These are phyloP conservation scores for Venturia aucupariae DNA, from an alignment of 2,329 filamentous ascomycete genomes.

Conservation along the genomic window DNA sequence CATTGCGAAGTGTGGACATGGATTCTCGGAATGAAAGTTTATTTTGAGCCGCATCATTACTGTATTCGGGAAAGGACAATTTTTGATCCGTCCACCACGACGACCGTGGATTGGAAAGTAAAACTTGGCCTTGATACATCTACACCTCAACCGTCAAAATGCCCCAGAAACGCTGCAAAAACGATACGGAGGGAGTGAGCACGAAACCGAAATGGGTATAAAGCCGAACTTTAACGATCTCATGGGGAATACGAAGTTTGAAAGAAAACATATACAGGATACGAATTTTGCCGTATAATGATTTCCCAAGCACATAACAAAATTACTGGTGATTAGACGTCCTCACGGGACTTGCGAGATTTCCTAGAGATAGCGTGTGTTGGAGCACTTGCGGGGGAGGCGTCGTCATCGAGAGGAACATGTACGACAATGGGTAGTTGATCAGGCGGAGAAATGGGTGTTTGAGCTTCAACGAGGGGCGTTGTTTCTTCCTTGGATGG, in stretches of 20 bases:
- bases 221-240: background rate
- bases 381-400: background rate
- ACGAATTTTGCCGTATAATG: background rate
- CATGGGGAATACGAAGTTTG: background rate
- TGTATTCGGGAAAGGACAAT: too few relatives aligned
- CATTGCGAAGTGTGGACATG: too few relatives aligned
- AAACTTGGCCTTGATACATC: too few relatives aligned
- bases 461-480: background rate
- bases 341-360: background rate
- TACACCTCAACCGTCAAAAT: background rate
- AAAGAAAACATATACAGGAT: background rate
- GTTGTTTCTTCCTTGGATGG: background rate
- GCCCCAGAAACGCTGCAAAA: too few relatives aligned
- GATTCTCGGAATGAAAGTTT: too few relatives aligned
- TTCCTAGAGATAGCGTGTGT: background rate
- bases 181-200: background rate
- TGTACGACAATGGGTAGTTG: background rate
- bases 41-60: too few relatives aligned
- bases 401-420: background rate
- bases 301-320: background rate
- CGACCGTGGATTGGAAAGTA: too few relatives aligned
- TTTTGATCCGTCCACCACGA: too few relatives aligned
- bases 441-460: background rate
- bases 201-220: background rate
- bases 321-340: background rate